Percentiles rank a stretch among this genome's conserved stretches.
These are phyloP conservation scores for Linnemannia hyalina DNA, from an alignment of 192 early-diverging fungal genomes.

Conservation along the genomic window DNA sequence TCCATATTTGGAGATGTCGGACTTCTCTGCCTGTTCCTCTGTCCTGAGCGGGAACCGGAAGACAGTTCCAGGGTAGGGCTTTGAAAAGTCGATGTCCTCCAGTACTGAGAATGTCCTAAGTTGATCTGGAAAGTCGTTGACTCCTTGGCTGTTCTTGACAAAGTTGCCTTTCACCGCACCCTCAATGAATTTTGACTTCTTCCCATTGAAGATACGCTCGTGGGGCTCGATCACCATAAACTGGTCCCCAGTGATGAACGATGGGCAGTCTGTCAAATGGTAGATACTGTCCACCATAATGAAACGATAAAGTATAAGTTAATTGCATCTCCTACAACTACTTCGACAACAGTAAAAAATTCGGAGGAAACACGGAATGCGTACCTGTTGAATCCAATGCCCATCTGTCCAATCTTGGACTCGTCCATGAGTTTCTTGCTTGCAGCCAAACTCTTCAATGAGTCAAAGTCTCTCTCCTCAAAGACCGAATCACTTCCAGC, in stretches of 20 bases:
- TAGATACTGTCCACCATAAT: constrained; percentile 35
- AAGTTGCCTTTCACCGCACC: constrained; percentile 35
- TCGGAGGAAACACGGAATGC: neutral
- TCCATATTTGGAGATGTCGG: constrained; percentile 28
- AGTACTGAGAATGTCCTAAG: constrained; percentile 30
- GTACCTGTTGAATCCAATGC: constrained; percentile 55
- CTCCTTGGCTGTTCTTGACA: neutral
- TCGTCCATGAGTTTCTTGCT: constrained; percentile 34
- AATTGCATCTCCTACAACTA: neutral
- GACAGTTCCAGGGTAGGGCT: constrained; percentile 45
- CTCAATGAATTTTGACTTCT: neutral
- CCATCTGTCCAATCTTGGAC: constrained; percentile 53
- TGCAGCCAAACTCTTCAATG: constrained; percentile 21
- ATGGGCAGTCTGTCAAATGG: constrained; percentile 55
- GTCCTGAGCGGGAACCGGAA: constrained; percentile 61
- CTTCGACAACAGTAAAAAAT: neutral
- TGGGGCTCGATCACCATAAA: constrained; percentile 58
- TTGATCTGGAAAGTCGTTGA: constrained; percentile 26
- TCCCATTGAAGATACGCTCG: constrained; percentile 17
- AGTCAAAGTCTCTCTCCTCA: constrained; percentile 32
- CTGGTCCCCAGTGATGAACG: constrained; percentile 46
- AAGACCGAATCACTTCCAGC: constrained; percentile 41
- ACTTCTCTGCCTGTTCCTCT: constrained; percentile 27
- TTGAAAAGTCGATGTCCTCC: constrained; percentile 46
- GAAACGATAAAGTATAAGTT: neutral